phyloP scores from a whole-genome alignment of 208 protist genomes.

The Crithidia sp. region DNA sequence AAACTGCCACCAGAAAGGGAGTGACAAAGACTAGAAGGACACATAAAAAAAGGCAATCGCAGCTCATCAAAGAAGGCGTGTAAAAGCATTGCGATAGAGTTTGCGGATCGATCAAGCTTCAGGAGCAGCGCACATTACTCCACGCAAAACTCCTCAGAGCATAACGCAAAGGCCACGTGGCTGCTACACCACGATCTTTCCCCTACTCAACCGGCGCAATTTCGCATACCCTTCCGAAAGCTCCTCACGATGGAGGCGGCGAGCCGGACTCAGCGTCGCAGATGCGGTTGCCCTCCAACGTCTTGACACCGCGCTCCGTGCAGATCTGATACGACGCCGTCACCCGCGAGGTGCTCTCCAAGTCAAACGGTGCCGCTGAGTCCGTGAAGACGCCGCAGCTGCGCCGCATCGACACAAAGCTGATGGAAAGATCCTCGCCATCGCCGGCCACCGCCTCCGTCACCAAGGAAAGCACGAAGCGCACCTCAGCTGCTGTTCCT shows the following conservation, averaged over 20 bases:
- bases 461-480: conserved; percentile 39
- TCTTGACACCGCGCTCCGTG: conserved; percentile 17
- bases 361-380: conserved; percentile 1
- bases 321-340: conserved; percentile 25
- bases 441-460: conserved; percentile 19
- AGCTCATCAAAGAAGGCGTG: too few species aligned
- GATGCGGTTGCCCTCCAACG: conserved; percentile 19
- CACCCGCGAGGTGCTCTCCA: conserved; percentile 23
- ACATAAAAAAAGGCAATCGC: too few species aligned
- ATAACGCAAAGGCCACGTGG: too few species aligned
- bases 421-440: conserved; percentile 40
- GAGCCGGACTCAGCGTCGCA: background rate
- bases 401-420: conserved; percentile 28
- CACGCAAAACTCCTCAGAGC: too few species aligned
- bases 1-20: too few species aligned
- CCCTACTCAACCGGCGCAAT: background rate
- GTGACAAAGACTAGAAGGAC: too few species aligned
- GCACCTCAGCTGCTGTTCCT: conserved; percentile 18
- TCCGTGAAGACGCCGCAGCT: conserved; percentile 29
- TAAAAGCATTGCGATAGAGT: too few species aligned
- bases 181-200: too few species aligned
- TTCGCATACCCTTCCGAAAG: background rate
- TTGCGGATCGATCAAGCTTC: too few species aligned
- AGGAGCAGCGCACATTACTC: too few species aligned
- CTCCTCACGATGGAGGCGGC: background rate